These are phyloP conservation scores for Clavispora santaluciae DNA, from an alignment of 805 yeast species.

Conservation along the genomic window DNA sequence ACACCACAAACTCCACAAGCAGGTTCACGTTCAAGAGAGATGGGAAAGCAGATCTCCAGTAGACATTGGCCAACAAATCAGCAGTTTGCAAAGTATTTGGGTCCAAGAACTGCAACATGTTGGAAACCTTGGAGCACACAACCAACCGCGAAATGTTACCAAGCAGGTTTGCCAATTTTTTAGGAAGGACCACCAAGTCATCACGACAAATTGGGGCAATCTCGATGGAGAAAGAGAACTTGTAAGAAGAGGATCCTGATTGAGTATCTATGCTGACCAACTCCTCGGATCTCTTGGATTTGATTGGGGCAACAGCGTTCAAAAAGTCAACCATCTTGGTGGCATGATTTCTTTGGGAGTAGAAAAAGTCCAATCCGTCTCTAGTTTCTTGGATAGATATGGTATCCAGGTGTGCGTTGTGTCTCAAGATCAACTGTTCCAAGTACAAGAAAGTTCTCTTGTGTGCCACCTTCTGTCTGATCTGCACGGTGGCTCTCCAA, in stretches of 20 bases:
- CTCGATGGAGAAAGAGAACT: constrained; percentile 89
- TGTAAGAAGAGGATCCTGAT: constrained; percentile 80
- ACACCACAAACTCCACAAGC: constrained; percentile 78
- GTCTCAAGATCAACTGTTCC: constrained; percentile 90
- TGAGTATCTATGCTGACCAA: constrained; percentile 89
- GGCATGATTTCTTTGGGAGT: constrained; percentile 85
- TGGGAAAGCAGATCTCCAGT: constrained; percentile 79
- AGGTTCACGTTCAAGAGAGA: constrained; percentile 73
- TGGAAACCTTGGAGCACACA: constrained; percentile 79
- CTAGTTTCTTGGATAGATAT: constrained; percentile 87
- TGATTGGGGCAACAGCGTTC: constrained; percentile 77
- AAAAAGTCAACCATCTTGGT: constrained; percentile 90
- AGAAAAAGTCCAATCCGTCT: constrained; percentile 94
- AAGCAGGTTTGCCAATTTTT: constrained; percentile 73
- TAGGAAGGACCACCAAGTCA: constrained; percentile 88
- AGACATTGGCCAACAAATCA: constrained; percentile 65
- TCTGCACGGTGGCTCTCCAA: constrained; percentile 97
- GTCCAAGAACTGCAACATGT: constrained; percentile 81
- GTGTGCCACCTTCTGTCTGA: constrained; percentile 95
- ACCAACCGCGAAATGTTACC: constrained; percentile 82
- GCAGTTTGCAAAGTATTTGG: constrained; percentile 74
- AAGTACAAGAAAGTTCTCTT: constrained; percentile 93
- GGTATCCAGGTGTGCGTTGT: constrained; percentile 90
- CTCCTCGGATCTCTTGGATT: constrained; percentile 81
- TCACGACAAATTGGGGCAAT: constrained; percentile 96